These are phyloP conservation scores for Dendryphion nanum DNA, from an alignment of 2,329 filamentous ascomycete species.

Conservation along the genomic window DNA sequence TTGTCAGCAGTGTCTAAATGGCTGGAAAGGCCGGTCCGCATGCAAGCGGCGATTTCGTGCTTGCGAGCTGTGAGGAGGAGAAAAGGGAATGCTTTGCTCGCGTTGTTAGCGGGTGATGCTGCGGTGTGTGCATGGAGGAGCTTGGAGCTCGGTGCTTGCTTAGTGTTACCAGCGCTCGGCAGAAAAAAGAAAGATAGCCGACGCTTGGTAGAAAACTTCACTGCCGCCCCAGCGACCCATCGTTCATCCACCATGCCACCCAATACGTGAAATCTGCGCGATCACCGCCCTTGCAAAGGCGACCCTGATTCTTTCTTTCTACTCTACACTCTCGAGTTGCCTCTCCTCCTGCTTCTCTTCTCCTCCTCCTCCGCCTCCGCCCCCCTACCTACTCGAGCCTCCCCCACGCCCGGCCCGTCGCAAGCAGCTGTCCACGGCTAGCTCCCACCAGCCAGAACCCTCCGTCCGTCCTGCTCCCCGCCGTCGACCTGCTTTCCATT, in stretches of 20 bases:
- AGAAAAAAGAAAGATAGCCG: slow-evolving; percentile 16
- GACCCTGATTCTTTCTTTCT: neutral
- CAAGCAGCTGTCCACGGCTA: no score
- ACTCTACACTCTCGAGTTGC: neutral
- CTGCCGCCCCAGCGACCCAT: slow-evolving; percentile 5
- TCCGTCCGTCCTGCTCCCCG: slow-evolving; percentile 13
- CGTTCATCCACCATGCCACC: slow-evolving; percentile 34
- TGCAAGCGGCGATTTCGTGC: no score
- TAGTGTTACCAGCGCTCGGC: slow-evolving; percentile 8
- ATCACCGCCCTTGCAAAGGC: slow-evolving; percentile 3
- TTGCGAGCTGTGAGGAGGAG: neutral
- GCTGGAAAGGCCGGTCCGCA: no score
- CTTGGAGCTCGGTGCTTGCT: neutral
- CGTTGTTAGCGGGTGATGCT: neutral
- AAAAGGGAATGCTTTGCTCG: neutral
- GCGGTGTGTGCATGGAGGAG: neutral
- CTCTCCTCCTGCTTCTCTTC: neutral
- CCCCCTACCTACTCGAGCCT: no score
- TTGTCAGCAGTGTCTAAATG: no score
- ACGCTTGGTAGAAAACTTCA: slow-evolving; percentile 27
- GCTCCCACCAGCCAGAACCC: slow-evolving; percentile 18
- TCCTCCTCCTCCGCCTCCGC: neutral
- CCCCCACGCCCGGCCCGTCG: no score
- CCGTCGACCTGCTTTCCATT: slow-evolving; percentile 3
- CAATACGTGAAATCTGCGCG: slow-evolving; percentile 26